Evolutionary conservation across 2,329 filamentous ascomycete genomes (phyloP), one percentile per base, ranked within the genome.

Genomic region (Pseudocercospora fijiensis): DNA sequence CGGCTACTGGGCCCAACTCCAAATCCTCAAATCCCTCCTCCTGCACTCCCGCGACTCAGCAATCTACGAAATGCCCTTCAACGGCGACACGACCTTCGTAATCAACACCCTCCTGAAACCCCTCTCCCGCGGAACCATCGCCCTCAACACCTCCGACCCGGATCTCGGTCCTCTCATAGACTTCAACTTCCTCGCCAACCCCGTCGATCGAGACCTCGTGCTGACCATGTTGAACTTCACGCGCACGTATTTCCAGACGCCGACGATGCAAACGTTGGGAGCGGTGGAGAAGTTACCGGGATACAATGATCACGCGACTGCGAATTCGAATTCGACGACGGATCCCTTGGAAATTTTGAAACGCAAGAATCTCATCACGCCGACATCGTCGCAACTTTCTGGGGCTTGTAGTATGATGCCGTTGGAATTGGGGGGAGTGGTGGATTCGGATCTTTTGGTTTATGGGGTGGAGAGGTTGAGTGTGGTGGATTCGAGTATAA

Each of bases 81-180:
- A 63, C 27, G 65, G 63, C 41, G 61, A 59, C 55, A 24, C 55
- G 1, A 41, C 55, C 0, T 26, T 57, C 20, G 16, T 51, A 10
- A 37, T 41, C 24, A 64, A 74, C 45, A 70, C 70, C 6, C 65
- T 78, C 11, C 70, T 78, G 60, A 76, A 77, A 59, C 78, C 67
- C 1, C 70, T 78, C 13, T 73, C 69, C 24, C 76, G 78, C 45
- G 78, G 78, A 22, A 76, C 75, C 16, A 72, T 79, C 58, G 75
- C 72, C 2, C 68, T 79, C 57, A 71, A 78, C 63, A 73, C 75
- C 0, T 70, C 71, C 9, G 71, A 78, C 63, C 76, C 76, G 3
- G 64, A 67, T 16, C 70, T 67, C 3, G 66, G 63, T 2, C 77
- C 77, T 1, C 53, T 77, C 6, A 69, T 78, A 7, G 67, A 76